Evolutionary conservation across 2,329 filamentous ascomycete genomes (phyloP).

Genomic region (Sclerotinia trifoliorum): DNA sequence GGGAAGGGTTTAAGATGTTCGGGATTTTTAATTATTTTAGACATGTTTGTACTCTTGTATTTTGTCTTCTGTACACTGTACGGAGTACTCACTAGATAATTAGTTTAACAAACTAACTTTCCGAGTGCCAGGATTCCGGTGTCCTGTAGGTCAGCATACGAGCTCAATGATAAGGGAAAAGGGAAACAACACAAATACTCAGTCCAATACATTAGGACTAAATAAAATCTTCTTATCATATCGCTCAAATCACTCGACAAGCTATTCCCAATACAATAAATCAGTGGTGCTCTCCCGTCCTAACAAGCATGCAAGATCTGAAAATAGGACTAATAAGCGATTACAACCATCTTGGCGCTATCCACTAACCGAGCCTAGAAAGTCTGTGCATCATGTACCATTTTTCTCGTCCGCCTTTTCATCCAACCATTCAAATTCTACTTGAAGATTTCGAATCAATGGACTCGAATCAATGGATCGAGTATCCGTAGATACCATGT

Average conservation of each 20-base stretch:
- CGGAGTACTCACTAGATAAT: background rate
- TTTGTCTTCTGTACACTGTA: background rate
- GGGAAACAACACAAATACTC: background rate
- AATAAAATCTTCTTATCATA: background rate
- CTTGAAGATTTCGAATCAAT: conserved; percentile 1
- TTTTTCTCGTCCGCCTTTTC: background rate
- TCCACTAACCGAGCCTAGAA: background rate
- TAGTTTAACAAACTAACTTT: background rate
- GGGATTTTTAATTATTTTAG: background rate
- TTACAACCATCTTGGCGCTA: background rate
- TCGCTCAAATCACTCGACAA: background rate
- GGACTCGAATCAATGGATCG: too few relatives aligned
- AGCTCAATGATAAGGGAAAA: background rate
- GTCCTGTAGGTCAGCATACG: background rate
- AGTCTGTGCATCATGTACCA: background rate
- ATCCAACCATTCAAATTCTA: conserved; percentile 2
- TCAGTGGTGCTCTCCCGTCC: background rate
- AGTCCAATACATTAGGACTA: background rate
- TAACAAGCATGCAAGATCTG: background rate
- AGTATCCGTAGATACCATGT: background rate
- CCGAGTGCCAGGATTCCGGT: background rate
- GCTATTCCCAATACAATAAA: background rate
- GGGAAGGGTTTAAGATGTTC: too few relatives aligned
- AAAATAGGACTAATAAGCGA: background rate
- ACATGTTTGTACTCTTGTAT: background rate